Conservation (phyloP, 2,329 filamentous ascomycete species). For the Colletotrichum truncatum region DNA sequence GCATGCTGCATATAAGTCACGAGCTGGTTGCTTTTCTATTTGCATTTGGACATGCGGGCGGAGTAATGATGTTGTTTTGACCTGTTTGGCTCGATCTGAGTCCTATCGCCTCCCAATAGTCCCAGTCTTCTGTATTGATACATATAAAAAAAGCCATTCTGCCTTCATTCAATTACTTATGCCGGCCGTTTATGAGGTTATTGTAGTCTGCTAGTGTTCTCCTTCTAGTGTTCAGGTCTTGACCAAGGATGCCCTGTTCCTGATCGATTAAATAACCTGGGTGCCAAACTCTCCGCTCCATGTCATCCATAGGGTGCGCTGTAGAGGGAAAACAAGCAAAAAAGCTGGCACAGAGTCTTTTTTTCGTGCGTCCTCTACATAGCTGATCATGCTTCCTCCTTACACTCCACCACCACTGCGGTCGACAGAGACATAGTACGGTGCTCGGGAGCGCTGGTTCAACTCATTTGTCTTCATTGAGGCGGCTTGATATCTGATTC, state of each 20-base stretch:
- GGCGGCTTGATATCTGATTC: conserved; percentile 45
- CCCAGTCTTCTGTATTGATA: conserved; percentile 23
- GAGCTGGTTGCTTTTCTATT: conserved; percentile 11
- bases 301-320: too few species aligned
- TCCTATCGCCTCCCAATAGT: not conserved
- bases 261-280: too few species aligned
- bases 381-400: too few species aligned
- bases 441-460: conserved; percentile 47
- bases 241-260: too few species aligned
- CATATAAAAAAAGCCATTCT: conserved; percentile 1
- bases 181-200: too few species aligned
- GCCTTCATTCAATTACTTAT: not conserved
- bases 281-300: too few species aligned
- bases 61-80: conserved; percentile 23
- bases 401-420: conserved; percentile 58
- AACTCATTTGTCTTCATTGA: conserved; percentile 52
- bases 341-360: too few species aligned
- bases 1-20: conserved; percentile 6
- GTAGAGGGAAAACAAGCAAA: too few species aligned
- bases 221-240: too few species aligned
- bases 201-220: too few species aligned
- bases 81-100: conserved; percentile 1
- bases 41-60: conserved; percentile 23
- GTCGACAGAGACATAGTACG: conserved; percentile 60
- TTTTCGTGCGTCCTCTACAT: too few species aligned